Evolutionary conservation across 805 yeast genomes (phyloP), one percentile per base, ranked within the genome.

Genomic region (Saturnispora hagleri): DNA sequence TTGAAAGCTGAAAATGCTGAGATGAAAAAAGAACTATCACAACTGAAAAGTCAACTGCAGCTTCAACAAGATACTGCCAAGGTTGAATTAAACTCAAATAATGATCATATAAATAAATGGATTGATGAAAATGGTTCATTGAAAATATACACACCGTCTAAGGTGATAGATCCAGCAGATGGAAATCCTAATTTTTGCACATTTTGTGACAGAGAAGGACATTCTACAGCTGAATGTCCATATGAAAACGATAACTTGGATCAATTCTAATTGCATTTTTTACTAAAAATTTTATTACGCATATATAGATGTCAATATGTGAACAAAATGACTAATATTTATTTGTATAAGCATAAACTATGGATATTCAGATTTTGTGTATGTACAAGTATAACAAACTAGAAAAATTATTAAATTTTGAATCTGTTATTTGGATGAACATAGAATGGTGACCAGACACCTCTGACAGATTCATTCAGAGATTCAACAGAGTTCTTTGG

Each of bases 391-490:
- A 31, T 22, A 43, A 42, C 24, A 20, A 48, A 40, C 3, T n/a
- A 41, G 15, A 13, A 15, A 20, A n/a, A 26, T 26, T 26, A 26
- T 63, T 65, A 76, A 40, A 77, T 67, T 60, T 70, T 73, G 65
- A 71, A 73, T 63, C 84, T 73, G 54, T 64, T 71, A 38, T 68
- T 65, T 56, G 78, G 74, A 51, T 75, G 79, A 48, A 78, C 84
- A 64, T 90, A 97, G 73, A 91, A 75, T 53, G 99, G 99, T 45
- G 97, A 89, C 99, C 99, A 93, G 47, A 93, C 76, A 62, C 99
- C 99, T 75, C 99, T 85, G 17, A 91, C 89, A 52, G 95, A 82
- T 51, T 77, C 79, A 65, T 91, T 93, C 55, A 77, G 69, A 42
- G 95, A 84, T 67, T 81, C 78, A 35, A 93, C 98, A 53, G 88